Conservation (phyloP, 352 stramenopile species). For the Pythium pyrilobum region DNA sequence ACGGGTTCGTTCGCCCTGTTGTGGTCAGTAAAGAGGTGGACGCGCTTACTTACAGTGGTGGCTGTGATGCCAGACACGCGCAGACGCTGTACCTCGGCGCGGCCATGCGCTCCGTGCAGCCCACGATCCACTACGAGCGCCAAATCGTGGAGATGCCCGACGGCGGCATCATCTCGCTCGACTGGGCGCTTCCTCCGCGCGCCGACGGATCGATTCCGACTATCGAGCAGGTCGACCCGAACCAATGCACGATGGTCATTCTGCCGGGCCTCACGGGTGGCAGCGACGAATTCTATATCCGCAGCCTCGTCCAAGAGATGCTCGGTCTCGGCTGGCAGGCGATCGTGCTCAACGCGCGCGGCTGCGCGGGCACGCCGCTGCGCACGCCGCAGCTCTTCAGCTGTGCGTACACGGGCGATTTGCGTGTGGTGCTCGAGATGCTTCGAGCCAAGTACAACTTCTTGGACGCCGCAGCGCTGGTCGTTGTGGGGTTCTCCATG, state of each 20-base stretch:
- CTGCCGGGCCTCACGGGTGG: constrained; percentile 56
- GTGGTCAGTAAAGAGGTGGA: too few species aligned
- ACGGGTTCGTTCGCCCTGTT: constrained; percentile 20
- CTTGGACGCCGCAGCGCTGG: constrained; percentile 21
- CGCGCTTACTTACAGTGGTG: too few species aligned
- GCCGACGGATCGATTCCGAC: constrained; percentile 6
- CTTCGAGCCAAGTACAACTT: constrained; percentile 43
- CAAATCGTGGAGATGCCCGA: constrained; percentile 52
- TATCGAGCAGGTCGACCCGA: constrained; percentile 25
- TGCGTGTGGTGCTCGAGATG: constrained; percentile 38
- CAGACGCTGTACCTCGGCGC: constrained; percentile 46
- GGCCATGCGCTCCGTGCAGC: constrained; percentile 29
- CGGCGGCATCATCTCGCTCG: constrained; percentile 66
- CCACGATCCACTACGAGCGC: constrained; percentile 42
- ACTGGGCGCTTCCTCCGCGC: constrained; percentile 53
- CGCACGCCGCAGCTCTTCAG: constrained; percentile 60
- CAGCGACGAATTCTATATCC: constrained; percentile 66
- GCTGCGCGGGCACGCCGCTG: constrained; percentile 57
- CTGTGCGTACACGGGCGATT: constrained; percentile 63
- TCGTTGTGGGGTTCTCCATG: constrained; percentile 67
- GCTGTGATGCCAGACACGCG: constrained; percentile 22
- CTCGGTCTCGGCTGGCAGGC: constrained; percentile 48
- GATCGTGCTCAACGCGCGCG: constrained; percentile 68
- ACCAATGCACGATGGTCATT: constrained; percentile 37
- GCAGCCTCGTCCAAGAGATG: constrained; percentile 36